Evolutionary conservation across 768 basidiomycete species (phyloP), one percentile per base, ranked within the genome.

Genomic region (Boletus barrowsii): DNA sequence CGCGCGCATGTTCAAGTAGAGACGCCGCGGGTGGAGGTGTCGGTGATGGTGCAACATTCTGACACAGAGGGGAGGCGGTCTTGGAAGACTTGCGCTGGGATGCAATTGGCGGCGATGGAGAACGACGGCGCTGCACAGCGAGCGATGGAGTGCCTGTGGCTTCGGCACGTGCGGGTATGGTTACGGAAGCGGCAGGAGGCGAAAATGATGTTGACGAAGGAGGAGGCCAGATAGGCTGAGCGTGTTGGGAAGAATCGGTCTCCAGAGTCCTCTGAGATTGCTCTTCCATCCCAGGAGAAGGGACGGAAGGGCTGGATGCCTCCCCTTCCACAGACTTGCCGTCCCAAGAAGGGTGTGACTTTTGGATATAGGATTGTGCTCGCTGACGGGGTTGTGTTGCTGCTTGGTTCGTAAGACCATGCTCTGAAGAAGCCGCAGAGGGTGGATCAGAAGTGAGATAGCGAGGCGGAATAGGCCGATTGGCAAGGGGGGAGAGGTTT

Each of bases 401-500:
- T 18, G 44, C 49, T 49, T 61, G 68, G 24, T 65, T 59, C 13
- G 45, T 50, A 15, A 59, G 62, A 49, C 57, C 48, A 51, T 56
- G 53, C 69, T 76, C 65, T 18, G 75, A 76, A 24, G 72, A 71
- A 32, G 71, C 63, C 24, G 79, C 77, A 9, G 80, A 79, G 6
- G 77, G 70, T n/a, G 79, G 76, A 10, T 78, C 78, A 37, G 63
- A 59, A 15, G 63, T 54, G 24, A 75, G 79, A 57, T 78, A 81
- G 40, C 83, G 82, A 49, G 84, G 84, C n/a, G 83, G 83, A 46
- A 84, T 71, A 20, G 83, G 83, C 40, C 75, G 71, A 63, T 84
- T 84, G 4, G 82, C 82, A 53, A 85, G 72, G 37, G 79, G 74
- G 8, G 79, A 74, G 39, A 80, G 55, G 50, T 75, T 78, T 15